phyloP scores from a whole-genome alignment of 208 protist species.

The Blastocrithidia nonstop region DNA sequence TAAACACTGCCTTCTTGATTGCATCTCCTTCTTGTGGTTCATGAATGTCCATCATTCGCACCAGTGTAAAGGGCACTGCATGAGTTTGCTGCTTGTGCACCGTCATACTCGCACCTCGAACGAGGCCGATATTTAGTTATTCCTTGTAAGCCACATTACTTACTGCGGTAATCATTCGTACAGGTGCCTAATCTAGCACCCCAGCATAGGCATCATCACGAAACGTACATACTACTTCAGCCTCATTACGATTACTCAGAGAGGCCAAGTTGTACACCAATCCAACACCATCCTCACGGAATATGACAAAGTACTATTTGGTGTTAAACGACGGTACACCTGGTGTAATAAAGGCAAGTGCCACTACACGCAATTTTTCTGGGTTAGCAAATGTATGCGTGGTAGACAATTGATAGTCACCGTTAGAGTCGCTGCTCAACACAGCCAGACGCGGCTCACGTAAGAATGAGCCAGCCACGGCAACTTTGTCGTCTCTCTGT shows the following conservation, averaged over 20 bases:
- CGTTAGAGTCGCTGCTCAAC: slow-evolving; percentile 9
- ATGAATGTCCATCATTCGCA: slow-evolving; percentile 20
- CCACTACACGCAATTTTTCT: background rate
- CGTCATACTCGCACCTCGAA: slow-evolving; percentile 17
- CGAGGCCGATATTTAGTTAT: slow-evolving; percentile 28
- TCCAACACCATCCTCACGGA: slow-evolving; percentile 38
- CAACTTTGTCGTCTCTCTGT: slow-evolving; percentile 15
- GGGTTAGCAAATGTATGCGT: slow-evolving; percentile 2
- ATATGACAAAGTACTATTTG: slow-evolving; percentile 34
- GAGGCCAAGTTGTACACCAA: slow-evolving; percentile 32
- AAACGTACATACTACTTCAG: slow-evolving; percentile 25
- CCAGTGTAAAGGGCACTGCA: slow-evolving; percentile 19
- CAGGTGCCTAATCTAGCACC: slow-evolving; percentile 15
- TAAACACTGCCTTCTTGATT: slow-evolving; percentile 26
- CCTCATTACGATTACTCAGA: slow-evolving; percentile 10
- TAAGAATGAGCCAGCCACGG: slow-evolving; percentile 63
- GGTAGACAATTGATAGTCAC: slow-evolving; percentile 28
- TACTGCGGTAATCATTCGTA: slow-evolving; percentile 25
- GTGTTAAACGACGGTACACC: slow-evolving; percentile 52
- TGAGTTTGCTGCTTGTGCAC: slow-evolving; percentile 34
- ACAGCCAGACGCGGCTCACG: slow-evolving; percentile 39
- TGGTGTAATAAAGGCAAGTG: slow-evolving; percentile 25
- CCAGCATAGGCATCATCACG: slow-evolving; percentile 36
- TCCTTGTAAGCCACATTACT: slow-evolving; percentile 47
- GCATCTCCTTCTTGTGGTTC: slow-evolving; percentile 31